phyloP scores from a whole-genome alignment of 345 rosid genomes.

The Eucalyptus marginata region DNA sequence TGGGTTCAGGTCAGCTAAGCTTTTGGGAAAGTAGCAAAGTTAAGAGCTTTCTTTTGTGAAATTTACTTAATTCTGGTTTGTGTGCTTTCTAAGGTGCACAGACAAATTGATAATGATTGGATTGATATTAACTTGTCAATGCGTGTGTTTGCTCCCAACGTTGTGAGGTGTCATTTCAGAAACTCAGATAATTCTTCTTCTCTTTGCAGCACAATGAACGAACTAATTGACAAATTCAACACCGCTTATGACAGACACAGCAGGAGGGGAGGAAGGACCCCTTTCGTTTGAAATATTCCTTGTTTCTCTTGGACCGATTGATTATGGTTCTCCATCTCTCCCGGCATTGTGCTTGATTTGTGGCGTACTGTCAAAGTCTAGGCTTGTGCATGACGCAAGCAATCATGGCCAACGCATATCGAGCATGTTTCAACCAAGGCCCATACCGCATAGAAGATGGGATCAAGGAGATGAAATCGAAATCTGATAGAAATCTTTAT shows the following conservation, averaged over 20 bases:
- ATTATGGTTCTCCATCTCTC: neutral
- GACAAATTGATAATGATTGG: neutral
- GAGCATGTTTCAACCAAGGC: neutral
- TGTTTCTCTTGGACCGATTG: neutral
- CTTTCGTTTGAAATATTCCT: slow-evolving; percentile 41
- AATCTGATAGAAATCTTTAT: neutral
- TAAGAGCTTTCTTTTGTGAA: neutral
- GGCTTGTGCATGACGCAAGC: neutral
- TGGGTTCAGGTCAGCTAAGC: neutral
- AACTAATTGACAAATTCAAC: slow-evolving; percentile 93
- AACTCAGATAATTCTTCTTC: neutral
- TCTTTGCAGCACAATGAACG: slow-evolving; percentile 79
- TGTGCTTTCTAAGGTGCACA: neutral
- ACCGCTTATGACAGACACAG: slow-evolving; percentile 84
- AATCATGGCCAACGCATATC: neutral
- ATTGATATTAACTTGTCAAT: neutral
- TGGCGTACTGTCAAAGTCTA: neutral
- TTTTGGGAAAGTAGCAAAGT: neutral
- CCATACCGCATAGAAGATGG: neutral
- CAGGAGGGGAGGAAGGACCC: slow-evolving; percentile 86
- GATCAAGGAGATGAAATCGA: neutral
- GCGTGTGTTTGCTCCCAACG: neutral
- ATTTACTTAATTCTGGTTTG: neutral
- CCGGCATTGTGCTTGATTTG: neutral
- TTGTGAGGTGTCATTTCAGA: neutral